Evolutionary conservation across 2,329 filamentous ascomycete genomes (phyloP), one percentile per base, ranked within the genome.

Genomic region (Tolypocladium pustulatum): DNA sequence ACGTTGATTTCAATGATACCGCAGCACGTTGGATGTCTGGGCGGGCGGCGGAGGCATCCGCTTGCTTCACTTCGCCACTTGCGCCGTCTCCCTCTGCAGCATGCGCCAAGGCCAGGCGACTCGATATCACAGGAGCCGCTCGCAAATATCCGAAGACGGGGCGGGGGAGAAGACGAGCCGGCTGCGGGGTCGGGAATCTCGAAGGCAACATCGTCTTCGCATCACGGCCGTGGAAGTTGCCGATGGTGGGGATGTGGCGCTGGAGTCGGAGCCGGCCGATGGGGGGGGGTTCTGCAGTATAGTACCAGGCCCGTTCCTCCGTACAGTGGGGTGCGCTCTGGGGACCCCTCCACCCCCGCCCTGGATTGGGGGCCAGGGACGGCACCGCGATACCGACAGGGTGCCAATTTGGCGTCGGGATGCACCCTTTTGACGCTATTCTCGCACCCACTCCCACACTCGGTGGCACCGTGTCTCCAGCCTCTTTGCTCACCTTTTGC

Each of bases 231-330:
- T 70, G 69, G 69, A 69, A 62, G 63, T 58, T 58, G 57, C 69
- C 68, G 69, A 69, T 60, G 60, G 59, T 65, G 64, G 65, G 60
- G 57, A 37, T 49, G 59, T n/a, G n/a, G n/a, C n/a, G n/a, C n/a
- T n/a, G n/a, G n/a, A n/a, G n/a, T n/a, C 69, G 69, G 69, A 71
- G 69, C 69, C 68, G 69, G 69, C 69, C 69, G 69, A 65, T 41
- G 55, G 46, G 46, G 57, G 25, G 37, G 27, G 9, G 20, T n/a
- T 37, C 37, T 36, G 6, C 55, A 49, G 52, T n/a, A n/a, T n/a
- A n/a, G n/a, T n/a, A n/a, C n/a, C n/a, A n/a, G n/a, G n/a, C n/a
- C n/a, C n/a, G n/a, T n/a, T n/a, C n/a, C n/a, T n/a, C n/a, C n/a
- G n/a, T n/a, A n/a, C n/a, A n/a, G n/a, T n/a, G n/a, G n/a, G n/a